Percentiles rank a stretch among this genome's conserved stretches.
phyloP scores from a whole-genome alignment of 768 basidiomycete species.

The Xanthoconium stramineum region DNA sequence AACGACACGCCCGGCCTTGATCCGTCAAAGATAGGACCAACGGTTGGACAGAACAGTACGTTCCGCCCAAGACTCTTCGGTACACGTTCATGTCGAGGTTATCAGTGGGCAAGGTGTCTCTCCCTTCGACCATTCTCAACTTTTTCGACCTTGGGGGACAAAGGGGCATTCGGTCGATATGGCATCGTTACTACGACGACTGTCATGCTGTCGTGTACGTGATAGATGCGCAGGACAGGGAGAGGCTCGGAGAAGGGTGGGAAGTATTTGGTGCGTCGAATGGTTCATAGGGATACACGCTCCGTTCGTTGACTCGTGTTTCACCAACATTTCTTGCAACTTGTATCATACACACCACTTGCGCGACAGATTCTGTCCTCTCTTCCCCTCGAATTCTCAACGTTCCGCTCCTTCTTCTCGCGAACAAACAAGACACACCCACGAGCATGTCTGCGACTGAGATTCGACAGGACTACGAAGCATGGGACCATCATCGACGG shows the following conservation, averaged over 20 bases:
- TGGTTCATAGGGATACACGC: too few relatives aligned
- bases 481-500: conserved; percentile 76
- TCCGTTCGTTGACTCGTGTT: not conserved
- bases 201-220: conserved; percentile 97
- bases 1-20: conserved; percentile 84
- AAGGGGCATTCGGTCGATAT: conserved; percentile 88
- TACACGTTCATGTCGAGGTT: not conserved
- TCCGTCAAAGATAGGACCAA: conserved; percentile 92
- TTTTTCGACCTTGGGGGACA: conserved; percentile 99
- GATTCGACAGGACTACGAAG: conserved; percentile 85
- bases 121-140: conserved; percentile 91
- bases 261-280: conserved; percentile 85
- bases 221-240: conserved; percentile 88
- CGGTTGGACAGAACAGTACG: conserved; percentile 96
- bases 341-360: not conserved
- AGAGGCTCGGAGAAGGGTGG: conserved; percentile 91
- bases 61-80: conserved; percentile 1
- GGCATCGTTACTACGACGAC: conserved; percentile 93
- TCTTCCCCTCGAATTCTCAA: conserved; percentile 87
- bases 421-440: conserved; percentile 93
- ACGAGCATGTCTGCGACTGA: conserved; percentile 82
- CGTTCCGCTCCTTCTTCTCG: conserved; percentile 86
- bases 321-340: too few relatives aligned
- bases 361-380: conserved; percentile 67
- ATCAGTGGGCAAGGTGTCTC: conserved; percentile 85